Percentiles rank a stretch among this genome's conserved stretches.
Conservation (phyloP, 257 asterid species). For the Solanum sitiens region DNA sequence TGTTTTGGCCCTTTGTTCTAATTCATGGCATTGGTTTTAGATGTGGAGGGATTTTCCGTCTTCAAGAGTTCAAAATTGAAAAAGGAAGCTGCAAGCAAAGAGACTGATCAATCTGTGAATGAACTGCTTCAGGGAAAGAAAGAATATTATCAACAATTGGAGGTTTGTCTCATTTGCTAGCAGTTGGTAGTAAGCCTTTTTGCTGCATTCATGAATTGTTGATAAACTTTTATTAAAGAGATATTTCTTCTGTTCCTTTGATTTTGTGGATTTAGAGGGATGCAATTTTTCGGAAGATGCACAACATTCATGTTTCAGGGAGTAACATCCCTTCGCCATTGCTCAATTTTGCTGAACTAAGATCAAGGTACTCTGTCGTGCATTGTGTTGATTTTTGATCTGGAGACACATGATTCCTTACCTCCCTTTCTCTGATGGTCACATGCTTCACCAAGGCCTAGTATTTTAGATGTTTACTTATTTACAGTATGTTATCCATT, state of each 20-base stretch:
- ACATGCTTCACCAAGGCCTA: background rate
- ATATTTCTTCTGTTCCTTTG: background rate
- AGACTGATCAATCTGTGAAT: constrained; percentile 20
- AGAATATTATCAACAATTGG: constrained; percentile 66
- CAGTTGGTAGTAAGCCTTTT: background rate
- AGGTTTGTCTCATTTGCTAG: constrained; percentile 32
- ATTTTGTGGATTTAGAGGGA: constrained; percentile 43
- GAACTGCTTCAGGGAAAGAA: constrained; percentile 46
- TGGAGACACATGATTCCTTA: background rate
- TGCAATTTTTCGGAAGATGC: constrained; percentile 59
- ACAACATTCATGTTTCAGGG: constrained; percentile 84
- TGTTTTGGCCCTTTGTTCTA: background rate
- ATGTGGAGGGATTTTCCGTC: constrained; percentile 57
- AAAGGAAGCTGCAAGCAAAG: constrained; percentile 27
- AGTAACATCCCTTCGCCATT: constrained; percentile 81
- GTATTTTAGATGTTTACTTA: background rate
- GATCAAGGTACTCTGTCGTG: constrained; percentile 36
- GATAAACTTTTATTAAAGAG: background rate
- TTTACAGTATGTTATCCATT: background rate
- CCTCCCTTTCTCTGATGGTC: background rate
- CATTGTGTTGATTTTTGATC: background rate
- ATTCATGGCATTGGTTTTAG: constrained; percentile 17
- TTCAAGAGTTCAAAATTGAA: constrained; percentile 50
- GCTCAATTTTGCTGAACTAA: constrained; percentile 50
- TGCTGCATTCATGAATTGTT: background rate